These are phyloP conservation scores for Carnegiea gigantea DNA, from an alignment of 179 eudicot species.

Conservation along the genomic window DNA sequence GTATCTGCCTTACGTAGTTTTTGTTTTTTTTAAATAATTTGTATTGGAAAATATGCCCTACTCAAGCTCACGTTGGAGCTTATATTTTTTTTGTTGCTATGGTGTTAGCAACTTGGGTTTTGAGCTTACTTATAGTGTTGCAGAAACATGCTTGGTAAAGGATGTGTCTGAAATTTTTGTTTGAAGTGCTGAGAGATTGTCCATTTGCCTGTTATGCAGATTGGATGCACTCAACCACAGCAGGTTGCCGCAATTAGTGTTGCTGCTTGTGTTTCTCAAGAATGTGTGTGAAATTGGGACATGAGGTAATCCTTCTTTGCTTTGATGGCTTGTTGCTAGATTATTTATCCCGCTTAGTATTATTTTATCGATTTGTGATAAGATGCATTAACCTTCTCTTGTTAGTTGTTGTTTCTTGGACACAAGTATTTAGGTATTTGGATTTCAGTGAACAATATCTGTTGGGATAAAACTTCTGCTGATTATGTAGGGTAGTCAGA, in stretches of 20 bases:
- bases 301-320: constrained; percentile 49
- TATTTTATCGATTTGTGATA: neutral
- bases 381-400: neutral
- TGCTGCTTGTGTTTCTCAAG: constrained; percentile 76
- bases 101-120: neutral
- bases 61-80: neutral
- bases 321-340: neutral
- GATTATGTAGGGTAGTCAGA: neutral
- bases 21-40: no score
- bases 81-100: neutral
- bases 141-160: constrained; percentile 2
- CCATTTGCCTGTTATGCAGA: constrained; percentile 32
- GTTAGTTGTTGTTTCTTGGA: neutral
- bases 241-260: constrained; percentile 93
- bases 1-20: neutral
- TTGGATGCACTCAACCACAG: constrained; percentile 86
- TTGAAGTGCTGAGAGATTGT: neutral
- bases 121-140: neutral
- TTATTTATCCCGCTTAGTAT: constrained; percentile 9
- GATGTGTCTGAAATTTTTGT: constrained; percentile 2
- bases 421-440: neutral
- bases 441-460: neutral
- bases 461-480: neutral
- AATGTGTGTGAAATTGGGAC: constrained; percentile 83
- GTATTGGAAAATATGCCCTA: neutral